Evolutionary conservation across 805 yeast genomes (phyloP), one percentile per base, ranked within the genome.

Genomic region (Metschnikowia continentalis): DNA sequence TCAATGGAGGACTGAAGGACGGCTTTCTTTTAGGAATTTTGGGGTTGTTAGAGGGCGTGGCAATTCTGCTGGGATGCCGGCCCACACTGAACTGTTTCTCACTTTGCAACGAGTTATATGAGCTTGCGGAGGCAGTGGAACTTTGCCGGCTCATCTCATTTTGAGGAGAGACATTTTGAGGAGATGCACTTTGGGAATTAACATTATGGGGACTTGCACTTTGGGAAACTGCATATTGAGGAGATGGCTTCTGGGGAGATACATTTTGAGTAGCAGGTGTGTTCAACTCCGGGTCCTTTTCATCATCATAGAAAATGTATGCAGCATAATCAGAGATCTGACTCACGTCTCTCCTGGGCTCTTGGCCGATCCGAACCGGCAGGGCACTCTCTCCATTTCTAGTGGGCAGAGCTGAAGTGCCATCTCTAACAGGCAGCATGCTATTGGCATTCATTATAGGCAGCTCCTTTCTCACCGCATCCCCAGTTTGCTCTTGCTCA

Each of bases 101-200:
- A 47, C 72, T 67, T 46, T 65, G 68, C 49, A 70, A 62, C 8
- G 73, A 68, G 50, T 62, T 61, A 52, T 53, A 62, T 1, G 74
- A 70, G 32, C 61, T 55, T 5, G 60, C 58, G 3, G 51, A 32
- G 1, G 61, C 37, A 20, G 38, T n/a, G 13, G 46, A 42, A 32
- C n/a, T 33, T 4, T 19, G 38, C 19, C 46, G 30, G 30, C 38
- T 42, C n/a, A 32, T 15, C 7, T 42, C 46, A 26, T 26, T 26
- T 10, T 26, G 30, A 26, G 30, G 30, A 26, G 30, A 26, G 11
- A 26, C 30, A 22, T 39, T 20, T 6, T 19, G 23, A 3, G 8
- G 6, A 13, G 42, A 13, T 14, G 51, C 30, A 10, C 30, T 26
- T 26, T 26, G 30, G 30, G 30, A 26, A 26, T 26, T 26, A 26